Base-by-base conservation (phyloP, 2,329 filamentous ascomycete genomes). In the Penicillium sp. region DNA sequence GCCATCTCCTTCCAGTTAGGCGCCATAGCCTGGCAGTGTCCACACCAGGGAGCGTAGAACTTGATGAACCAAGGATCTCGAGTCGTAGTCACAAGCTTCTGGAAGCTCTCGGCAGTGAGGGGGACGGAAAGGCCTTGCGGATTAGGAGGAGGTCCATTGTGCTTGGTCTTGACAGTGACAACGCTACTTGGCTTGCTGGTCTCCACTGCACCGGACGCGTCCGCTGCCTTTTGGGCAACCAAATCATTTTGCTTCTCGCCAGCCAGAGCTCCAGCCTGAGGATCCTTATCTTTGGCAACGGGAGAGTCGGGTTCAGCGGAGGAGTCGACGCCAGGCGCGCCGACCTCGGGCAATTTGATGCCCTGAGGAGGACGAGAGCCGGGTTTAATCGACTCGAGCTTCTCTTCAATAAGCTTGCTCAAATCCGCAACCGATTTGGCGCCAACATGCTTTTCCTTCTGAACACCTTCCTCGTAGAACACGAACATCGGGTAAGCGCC, bases 51-150 rank as follows among this genome's bases (percentile, higher is more conserved):
- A 19, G 92, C 93, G 75, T 97, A 98, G 76, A 99, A 98, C 78
- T 99, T 99, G 83, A 99, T 88, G 73, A 99, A 97, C 95, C 95
- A 99, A 6, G 93, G 89, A 65, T 98, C 93, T 65, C 91, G 87
- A 0, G 92, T 93, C 75, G 89, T 90, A 3, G 92, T 96, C 51
- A 99, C 93, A 40, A 89, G 82, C 60, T 86, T 87, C 74, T 96
- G 89, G 80, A 99, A 99, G 65, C 83, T 91, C 73, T 97, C 93
- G 0, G 91, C 89, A 2, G 88, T 93, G 55, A 99, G 83, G 6
- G 88, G 79, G 37, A 92, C 82, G 6, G 92, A 96, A 16, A 84
- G 81, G 6, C 95, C 95, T 43, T 89, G 83, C 4, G 87, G 85
- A 68, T 99, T 98, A 25, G 90, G 87, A 10, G 83, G 85, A 19